Base-by-base conservation (phyloP, 495 filamentous ascomycete species). In the Aspergillus incahuasiensis region DNA sequence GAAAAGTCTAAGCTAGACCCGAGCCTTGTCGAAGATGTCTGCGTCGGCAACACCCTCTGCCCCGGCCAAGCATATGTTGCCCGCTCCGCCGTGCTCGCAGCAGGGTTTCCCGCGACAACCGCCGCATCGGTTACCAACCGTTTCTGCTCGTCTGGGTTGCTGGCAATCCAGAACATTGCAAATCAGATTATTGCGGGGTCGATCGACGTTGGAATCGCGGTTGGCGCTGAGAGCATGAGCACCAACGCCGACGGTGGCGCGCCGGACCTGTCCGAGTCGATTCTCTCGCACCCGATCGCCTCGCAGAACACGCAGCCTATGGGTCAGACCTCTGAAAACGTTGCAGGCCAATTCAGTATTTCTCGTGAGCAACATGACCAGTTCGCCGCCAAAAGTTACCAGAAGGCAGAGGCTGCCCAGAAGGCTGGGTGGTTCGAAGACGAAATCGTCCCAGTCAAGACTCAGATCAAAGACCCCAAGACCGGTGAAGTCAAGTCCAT, bases 251-350 rank as follows among this genome's bases (percentile, higher is more conserved):
- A 91, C 57, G 76, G 80, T 15, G 81, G 89, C 24, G 83, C 84
- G 8, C 78, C 80, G 18, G 83, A 88, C 18, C 90, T 96, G 78
- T 85, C 89, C 59, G 82, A 85, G 30, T 78, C 82, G 39, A 82
- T 97, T 49, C 70, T 85, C 42, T 71, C 78, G 49, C 80, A 82
- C 61, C 88, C 89, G 52, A 84, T 96, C 61, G 86, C 89, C 0
- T 67, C 69, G 24, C 92, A 97, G 71, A 94, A 91, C 77, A 79
- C 86, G 77, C 83, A 90, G 77, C 85, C 91, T 34, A 97, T 97
- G 92, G 92, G 92, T 2, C 92, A 95, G 80, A 97, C 92, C 1
- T 90, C 86, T 16, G 92, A 97, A 76, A 97, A 97, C 62, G 91
- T 97, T 6, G 90, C 84, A 32, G 81, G 75, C 38, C 91, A 96